Percentiles rank a stretch among this genome's conserved stretches.
Conservation (phyloP, 2,329 filamentous ascomycete species). For the Aspergillus thermomutatus region DNA sequence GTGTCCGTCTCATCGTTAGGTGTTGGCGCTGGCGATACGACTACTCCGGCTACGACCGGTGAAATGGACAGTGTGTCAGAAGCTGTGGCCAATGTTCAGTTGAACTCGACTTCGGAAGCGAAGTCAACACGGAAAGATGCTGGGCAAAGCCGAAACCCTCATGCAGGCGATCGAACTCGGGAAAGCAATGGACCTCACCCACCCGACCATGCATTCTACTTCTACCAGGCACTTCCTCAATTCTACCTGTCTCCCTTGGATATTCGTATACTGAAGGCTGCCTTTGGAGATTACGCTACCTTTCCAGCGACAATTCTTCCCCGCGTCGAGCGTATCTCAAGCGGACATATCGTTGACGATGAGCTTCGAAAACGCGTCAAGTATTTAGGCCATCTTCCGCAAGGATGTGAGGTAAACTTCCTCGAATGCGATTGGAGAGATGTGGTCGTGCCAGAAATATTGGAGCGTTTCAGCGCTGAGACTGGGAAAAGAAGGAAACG, state of each 20-base stretch:
- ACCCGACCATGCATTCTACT: constrained; percentile 65
- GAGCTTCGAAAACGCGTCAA: constrained; percentile 77
- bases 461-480: constrained; percentile 73
- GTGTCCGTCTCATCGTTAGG: constrained; percentile 16
- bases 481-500: constrained; percentile 72
- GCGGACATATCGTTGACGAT: constrained; percentile 83
- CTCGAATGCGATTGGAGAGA: constrained; percentile 95
- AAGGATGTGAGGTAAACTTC: constrained; percentile 87
- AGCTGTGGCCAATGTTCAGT: constrained; percentile 20
- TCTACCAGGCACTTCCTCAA: constrained; percentile 83
- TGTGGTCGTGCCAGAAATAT: constrained; percentile 69
- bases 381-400: constrained; percentile 80
- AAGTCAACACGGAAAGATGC: constrained; percentile 26
- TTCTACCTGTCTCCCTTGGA: constrained; percentile 88
- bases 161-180: constrained; percentile 17
- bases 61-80: constrained; percentile 23
- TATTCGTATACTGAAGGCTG: constrained; percentile 86
- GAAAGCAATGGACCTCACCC: constrained; percentile 42
- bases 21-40: constrained; percentile 4
- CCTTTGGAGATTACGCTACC: constrained; percentile 75
- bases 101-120: constrained; percentile 13
- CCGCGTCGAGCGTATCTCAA: constrained; percentile 83
- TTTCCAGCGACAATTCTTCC: constrained; percentile 86
- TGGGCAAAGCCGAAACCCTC: constrained; percentile 2
- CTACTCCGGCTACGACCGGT: constrained; percentile 13